Conservation (phyloP, 164 flowering plant genomes). For the Echeveria elegans region DNA sequence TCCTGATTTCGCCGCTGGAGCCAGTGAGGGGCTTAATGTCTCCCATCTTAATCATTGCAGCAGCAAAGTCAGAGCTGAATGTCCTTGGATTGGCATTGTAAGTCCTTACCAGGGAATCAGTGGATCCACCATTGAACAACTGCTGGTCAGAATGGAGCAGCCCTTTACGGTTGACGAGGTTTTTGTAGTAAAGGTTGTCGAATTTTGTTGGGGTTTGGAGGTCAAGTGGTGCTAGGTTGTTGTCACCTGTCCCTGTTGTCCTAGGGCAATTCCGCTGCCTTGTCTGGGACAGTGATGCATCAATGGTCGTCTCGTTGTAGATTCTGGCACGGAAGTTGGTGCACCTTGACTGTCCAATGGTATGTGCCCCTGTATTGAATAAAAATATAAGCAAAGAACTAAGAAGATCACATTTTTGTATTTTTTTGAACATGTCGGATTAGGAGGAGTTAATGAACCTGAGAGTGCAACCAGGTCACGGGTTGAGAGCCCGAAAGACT, state of each 20-base stretch:
- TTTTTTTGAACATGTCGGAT: too few species aligned
- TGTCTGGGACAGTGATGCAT: conserved; percentile 22
- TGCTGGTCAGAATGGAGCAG: conserved; percentile 57
- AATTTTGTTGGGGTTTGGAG: conserved; percentile 18
- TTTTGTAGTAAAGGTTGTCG: conserved; percentile 32
- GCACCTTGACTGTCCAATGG: conserved; percentile 38
- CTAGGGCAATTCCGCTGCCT: conserved; percentile 24
- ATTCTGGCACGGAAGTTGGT: conserved; percentile 26
- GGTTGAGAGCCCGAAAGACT: conserved; percentile 22
- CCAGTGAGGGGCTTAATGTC: conserved; percentile 45
- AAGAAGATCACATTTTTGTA: too few species aligned
- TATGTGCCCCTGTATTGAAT: conserved; percentile 43
- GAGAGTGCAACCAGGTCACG: conserved; percentile 30
- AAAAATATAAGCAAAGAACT: too few species aligned
- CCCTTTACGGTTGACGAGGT: conserved; percentile 26
- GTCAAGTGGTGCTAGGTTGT: conserved; percentile 41
- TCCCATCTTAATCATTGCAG: conserved; percentile 54
- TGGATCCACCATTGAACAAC: conserved; percentile 38
- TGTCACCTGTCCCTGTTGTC: conserved; percentile 12
- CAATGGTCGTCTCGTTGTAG: conserved; percentile 40
- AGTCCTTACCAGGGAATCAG: conserved; percentile 23
- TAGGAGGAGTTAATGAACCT: too few species aligned
- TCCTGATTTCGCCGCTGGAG: conserved; percentile 37
- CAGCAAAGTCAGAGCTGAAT: conserved; percentile 33
- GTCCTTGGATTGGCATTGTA: conserved; percentile 16